Percentiles rank a stretch among this genome's conserved stretches.
These are phyloP conservation scores for Lolium rigidum DNA, from an alignment of 176 grass and related monocot species.

Conservation along the genomic window DNA sequence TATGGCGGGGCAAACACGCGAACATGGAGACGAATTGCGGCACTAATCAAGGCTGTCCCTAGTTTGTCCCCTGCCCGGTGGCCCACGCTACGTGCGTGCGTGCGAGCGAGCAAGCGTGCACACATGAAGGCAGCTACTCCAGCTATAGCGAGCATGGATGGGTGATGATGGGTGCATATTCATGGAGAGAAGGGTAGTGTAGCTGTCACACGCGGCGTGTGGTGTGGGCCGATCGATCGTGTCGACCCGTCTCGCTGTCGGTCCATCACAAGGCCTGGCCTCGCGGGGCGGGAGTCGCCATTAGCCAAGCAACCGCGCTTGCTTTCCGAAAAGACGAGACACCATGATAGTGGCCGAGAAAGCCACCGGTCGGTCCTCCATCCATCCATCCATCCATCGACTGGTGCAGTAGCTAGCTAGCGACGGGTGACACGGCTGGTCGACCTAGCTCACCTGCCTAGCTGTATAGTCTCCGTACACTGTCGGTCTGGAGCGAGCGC, in stretches of 20 bases:
- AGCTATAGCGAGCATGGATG: background rate
- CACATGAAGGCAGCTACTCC: background rate
- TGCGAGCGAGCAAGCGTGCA: background rate
- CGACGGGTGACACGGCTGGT: background rate
- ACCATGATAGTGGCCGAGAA: background rate
- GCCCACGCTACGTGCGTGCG: background rate
- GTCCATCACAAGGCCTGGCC: background rate
- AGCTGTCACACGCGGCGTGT: background rate
- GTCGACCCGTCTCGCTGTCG: background rate
- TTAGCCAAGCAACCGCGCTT: background rate
- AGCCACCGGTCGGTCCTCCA: background rate
- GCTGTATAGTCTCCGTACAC: background rate
- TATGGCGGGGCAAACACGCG: background rate
- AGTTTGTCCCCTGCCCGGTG: background rate
- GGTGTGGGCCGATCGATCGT: background rate
- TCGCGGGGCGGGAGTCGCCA: background rate
- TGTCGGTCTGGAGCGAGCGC: background rate
- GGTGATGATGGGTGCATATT: background rate
- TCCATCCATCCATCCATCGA: background rate
- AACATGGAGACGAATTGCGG: background rate
- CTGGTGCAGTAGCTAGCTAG: background rate
- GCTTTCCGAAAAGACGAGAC: constrained; percentile 28
- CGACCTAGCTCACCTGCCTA: background rate
- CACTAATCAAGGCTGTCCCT: background rate
- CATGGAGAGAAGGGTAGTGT: background rate